Evolutionary conservation across 2,329 filamentous ascomycete species (phyloP).

Genomic region (Nigrospora sphaerica): DNA sequence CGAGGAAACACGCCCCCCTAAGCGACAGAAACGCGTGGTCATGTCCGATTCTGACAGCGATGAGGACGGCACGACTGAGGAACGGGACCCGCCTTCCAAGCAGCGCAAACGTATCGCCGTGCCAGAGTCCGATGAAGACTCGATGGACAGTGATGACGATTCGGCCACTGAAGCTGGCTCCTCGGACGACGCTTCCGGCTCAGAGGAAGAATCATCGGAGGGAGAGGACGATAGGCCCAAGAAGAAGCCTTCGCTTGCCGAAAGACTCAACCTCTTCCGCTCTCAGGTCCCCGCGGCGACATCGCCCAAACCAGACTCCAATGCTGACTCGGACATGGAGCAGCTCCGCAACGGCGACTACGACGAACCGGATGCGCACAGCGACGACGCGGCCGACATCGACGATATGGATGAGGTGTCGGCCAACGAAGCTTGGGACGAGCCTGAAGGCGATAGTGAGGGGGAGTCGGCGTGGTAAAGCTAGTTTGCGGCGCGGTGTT

Average conservation of each 20-base stretch:
- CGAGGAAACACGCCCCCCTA: neutral
- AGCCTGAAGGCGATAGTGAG: neutral
- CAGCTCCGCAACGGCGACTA: neutral
- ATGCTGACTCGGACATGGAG: neutral
- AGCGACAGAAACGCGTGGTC: neutral
- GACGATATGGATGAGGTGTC: neutral
- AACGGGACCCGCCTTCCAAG: neutral
- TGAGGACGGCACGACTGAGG: neutral
- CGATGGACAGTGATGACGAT: neutral
- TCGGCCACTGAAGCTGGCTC: neutral
- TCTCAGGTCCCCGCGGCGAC: neutral
- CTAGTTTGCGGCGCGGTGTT: too few species aligned
- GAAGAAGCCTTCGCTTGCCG: neutral
- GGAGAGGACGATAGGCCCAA: neutral
- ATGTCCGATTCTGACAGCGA: neutral
- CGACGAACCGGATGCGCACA: neutral
- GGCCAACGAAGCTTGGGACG: neutral
- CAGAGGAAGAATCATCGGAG: neutral
- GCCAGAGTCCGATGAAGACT: neutral
- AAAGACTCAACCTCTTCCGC: constrained; percentile 1
- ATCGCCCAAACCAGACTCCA: neutral
- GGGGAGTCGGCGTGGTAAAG: neutral
- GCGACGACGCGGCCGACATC: neutral
- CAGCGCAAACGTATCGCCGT: neutral
- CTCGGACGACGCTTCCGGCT: neutral